phyloP scores from a whole-genome alignment of 2,329 filamentous ascomycete genomes.

The Apiospora kogelbergensis region DNA sequence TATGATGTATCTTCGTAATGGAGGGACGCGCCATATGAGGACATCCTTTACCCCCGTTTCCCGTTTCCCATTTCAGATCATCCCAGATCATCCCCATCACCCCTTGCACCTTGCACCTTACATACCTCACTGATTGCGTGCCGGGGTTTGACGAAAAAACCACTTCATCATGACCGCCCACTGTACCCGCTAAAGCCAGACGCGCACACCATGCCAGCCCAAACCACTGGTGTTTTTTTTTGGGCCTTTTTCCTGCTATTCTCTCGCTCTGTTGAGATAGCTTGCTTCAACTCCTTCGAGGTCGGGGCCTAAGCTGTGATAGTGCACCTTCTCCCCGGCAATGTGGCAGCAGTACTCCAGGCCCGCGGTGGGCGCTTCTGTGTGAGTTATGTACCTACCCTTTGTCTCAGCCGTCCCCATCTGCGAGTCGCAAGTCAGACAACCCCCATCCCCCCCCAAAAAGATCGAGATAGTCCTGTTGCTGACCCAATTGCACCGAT shows the following conservation, averaged over 20 bases:
- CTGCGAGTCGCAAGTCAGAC: background rate
- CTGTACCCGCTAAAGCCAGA: constrained; percentile 2
- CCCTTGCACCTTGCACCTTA: no score
- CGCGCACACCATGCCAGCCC: background rate
- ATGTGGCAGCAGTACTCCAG: background rate
- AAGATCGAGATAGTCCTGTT: background rate
- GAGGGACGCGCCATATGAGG: no score
- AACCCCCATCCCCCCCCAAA: background rate
- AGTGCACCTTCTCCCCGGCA: background rate
- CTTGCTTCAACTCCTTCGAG: background rate
- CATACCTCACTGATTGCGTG: no score
- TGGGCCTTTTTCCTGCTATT: background rate
- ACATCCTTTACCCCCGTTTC: no score
- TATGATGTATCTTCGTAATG: no score
- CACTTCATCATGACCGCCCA: background rate
- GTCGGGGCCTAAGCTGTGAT: background rate
- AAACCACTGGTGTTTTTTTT: background rate
- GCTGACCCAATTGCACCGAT: background rate
- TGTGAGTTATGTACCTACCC: background rate
- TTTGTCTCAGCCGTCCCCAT: background rate
- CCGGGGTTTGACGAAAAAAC: background rate
- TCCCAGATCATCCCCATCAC: no score
- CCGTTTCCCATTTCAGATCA: no score
- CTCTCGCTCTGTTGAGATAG: background rate
- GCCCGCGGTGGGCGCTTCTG: background rate